phyloP scores from a whole-genome alignment of 805 yeast species.

The Candida nanaspora region DNA sequence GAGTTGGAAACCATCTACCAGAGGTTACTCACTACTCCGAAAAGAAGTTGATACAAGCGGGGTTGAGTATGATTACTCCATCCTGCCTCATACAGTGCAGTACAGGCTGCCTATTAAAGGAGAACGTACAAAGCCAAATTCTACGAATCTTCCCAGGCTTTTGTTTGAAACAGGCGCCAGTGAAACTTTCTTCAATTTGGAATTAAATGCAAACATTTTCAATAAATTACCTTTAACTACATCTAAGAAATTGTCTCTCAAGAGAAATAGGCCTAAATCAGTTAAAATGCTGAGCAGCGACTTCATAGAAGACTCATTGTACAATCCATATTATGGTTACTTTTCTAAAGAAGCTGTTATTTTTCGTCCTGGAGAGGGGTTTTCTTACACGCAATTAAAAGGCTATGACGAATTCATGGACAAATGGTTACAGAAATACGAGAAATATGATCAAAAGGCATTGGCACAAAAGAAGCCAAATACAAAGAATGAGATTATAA shows the following conservation, averaged over 20 bases:
- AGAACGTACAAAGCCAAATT: conserved; percentile 11
- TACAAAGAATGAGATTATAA: background rate
- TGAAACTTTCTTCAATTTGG: conserved; percentile 22
- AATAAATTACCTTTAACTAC: conserved; percentile 36
- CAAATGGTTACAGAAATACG: conserved; percentile 58
- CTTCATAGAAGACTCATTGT: conserved; percentile 78
- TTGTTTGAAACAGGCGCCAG: conserved; percentile 29
- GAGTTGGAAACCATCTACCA: background rate
- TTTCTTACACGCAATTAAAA: conserved; percentile 47
- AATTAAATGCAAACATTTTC: conserved; percentile 27
- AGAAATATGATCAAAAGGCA: conserved; percentile 35
- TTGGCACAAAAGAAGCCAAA: conserved; percentile 8
- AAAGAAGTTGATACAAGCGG: background rate
- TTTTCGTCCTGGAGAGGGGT: conserved; percentile 59
- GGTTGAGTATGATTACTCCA: conserved; percentile 28
- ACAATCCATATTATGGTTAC: conserved; percentile 78
- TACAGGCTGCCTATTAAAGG: conserved; percentile 20
- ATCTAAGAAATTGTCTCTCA: conserved; percentile 26
- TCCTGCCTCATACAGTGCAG: conserved; percentile 22
- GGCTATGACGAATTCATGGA: conserved; percentile 67
- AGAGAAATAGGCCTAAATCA: conserved; percentile 45
- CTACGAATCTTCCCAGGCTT: conserved; percentile 16
- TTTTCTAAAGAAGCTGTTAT: conserved; percentile 74
- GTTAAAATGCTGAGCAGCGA: conserved; percentile 71
- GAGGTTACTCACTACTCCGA: background rate